phyloP scores from a whole-genome alignment of 352 stramenopile genomes.

The Phytophthora pisi region DNA sequence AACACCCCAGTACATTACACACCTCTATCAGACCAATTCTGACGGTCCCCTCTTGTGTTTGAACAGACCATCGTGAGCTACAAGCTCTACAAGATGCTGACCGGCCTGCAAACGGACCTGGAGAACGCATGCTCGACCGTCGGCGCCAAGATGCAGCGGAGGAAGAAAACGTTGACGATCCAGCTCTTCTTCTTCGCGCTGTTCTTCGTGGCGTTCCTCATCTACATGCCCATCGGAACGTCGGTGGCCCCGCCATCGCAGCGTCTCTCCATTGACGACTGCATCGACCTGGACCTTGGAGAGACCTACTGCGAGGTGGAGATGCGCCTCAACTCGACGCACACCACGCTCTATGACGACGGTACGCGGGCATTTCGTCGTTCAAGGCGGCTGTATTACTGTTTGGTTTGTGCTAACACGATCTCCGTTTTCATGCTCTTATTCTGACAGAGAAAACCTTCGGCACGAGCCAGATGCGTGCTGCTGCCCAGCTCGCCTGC shows the following conservation, averaged over 20 bases:
- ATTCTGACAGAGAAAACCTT: conserved; percentile 47
- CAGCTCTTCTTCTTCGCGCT: conserved; percentile 46
- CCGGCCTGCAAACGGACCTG: conserved; percentile 35
- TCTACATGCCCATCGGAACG: conserved; percentile 64
- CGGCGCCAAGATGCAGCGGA: conserved; percentile 33
- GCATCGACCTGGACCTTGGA: conserved; percentile 57
- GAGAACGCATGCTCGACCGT: conserved; percentile 37
- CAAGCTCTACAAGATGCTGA: conserved; percentile 51
- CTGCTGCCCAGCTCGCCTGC: conserved; percentile 63
- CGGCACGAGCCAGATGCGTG: conserved; percentile 61
- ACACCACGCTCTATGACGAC: conserved; percentile 77
- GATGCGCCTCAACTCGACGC: conserved; percentile 59
- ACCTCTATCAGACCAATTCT: background rate
- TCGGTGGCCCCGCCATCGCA: conserved; percentile 27
- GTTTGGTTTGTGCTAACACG: background rate
- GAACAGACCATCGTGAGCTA: conserved; percentile 52
- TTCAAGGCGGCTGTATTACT: too few relatives aligned
- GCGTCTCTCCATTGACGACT: conserved; percentile 53
- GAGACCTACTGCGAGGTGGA: conserved; percentile 65
- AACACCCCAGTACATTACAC: background rate
- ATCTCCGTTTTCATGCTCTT: background rate
- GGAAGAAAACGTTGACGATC: conserved; percentile 49
- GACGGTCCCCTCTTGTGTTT: background rate
- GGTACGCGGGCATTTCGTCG: conserved; percentile 30
- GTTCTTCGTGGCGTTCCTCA: conserved; percentile 64